These are phyloP conservation scores for Leishmania arabica DNA, from an alignment of 208 protist species.

Conservation along the genomic window DNA sequence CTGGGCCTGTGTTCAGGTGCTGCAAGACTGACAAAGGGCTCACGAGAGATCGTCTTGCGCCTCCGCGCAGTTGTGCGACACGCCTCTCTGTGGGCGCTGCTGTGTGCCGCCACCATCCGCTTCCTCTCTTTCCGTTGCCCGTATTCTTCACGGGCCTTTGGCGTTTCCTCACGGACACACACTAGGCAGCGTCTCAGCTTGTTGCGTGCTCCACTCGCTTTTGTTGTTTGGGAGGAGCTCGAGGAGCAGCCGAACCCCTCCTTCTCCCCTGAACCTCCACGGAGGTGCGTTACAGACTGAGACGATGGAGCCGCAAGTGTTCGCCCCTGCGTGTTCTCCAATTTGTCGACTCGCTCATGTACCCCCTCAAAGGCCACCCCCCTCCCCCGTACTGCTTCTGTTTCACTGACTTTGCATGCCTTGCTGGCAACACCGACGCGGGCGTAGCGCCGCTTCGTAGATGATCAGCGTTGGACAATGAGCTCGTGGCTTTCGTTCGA, in stretches of 20 bases:
- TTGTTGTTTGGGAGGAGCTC: neutral
- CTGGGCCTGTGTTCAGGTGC: neutral
- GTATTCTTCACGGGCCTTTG: neutral
- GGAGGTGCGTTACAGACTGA: neutral
- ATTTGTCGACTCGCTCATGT: neutral
- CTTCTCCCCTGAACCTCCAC: neutral
- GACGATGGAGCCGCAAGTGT: neutral
- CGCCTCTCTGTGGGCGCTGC: neutral
- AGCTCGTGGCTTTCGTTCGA: constrained; percentile 84
- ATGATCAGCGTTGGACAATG: constrained; percentile 32
- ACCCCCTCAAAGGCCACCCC: neutral
- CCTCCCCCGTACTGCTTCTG: neutral
- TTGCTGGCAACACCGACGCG: neutral
- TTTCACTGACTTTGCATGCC: neutral
- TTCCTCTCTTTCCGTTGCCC: neutral
- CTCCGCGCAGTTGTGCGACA: neutral
- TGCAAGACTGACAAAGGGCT: neutral
- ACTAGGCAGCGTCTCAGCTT: neutral
- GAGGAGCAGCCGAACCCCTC: neutral
- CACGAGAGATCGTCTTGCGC: neutral
- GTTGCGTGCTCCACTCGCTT: neutral
- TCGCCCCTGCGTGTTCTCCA: neutral
- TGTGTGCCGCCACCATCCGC: neutral
- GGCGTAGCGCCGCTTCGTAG: neutral
- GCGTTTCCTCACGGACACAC: no score